A percentile compares a stretch with the other conserved stretches of the same genome.
Conservation (phyloP, 2,329 filamentous ascomycete genomes). For the Diaporthe batatas region DNA sequence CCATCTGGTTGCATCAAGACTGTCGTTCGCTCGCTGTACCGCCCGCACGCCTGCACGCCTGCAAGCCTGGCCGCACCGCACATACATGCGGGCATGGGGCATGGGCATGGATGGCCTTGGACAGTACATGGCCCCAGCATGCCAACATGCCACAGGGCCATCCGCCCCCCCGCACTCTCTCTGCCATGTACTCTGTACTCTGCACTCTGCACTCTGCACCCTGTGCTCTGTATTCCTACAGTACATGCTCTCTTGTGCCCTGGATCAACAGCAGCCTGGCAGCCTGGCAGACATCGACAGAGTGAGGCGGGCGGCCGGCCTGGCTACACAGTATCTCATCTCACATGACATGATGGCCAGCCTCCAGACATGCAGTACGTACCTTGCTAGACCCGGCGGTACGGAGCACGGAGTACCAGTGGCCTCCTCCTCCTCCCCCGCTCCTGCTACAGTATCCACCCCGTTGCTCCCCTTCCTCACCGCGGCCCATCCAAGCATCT, state of each 20-base stretch:
- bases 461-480: background rate
- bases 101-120: background rate
- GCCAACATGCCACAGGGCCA: constrained; percentile 19
- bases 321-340: background rate
- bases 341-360: constrained; percentile 18
- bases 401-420: background rate
- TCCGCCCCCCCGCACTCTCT: constrained; percentile 24
- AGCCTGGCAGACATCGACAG: background rate
- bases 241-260: too few species aligned
- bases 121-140: constrained; percentile 30
- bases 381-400: background rate
- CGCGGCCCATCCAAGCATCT: constrained; percentile 25
- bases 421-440: too few species aligned
- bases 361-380: background rate
- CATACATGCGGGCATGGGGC: constrained; percentile 16
- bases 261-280: background rate
- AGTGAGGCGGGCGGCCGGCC: constrained; percentile 17
- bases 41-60: constrained; percentile 5
- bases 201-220: background rate
- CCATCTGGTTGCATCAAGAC: constrained; percentile 30
- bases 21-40: constrained; percentile 22
- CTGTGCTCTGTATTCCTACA: background rate
- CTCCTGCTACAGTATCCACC: background rate
- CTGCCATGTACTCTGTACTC: constrained; percentile 15
- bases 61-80: background rate